Base-by-base conservation (phyloP, 176 grass and related monocot species). In the Avena sativa region DNA sequence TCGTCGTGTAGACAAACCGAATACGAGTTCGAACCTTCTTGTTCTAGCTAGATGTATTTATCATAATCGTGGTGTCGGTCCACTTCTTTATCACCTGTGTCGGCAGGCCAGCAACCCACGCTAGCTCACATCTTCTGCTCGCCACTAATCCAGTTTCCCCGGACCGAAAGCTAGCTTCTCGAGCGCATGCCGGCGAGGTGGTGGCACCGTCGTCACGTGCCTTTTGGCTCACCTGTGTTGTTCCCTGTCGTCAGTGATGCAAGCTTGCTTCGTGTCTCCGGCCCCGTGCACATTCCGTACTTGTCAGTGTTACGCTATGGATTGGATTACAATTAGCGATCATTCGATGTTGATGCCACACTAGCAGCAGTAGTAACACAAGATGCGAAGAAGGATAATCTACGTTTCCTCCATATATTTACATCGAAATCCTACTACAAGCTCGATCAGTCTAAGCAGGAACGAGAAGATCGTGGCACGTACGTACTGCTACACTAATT, bases 61-160 rank as follows among this genome's bases (percentile, higher is more conserved):
- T 55, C 62, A 21, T 84, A 63, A 59, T 19, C 12, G 14, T 0
- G 3, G 58, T 85, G 82, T 80, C 82, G 47, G 82, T 44, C 16
- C 67, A 47, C 74, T 73, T 89, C 47, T 78, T 58, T 58, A 65
- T 85, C 82, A 32, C 61, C 56, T 2, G 32, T 85, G 87, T 83
- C 80, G 73, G 73, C 36, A 38, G 36, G 36, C 36, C 52, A 50
- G 32, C 43, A 83, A 38, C n/a, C 8, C 11, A 21, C 82, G 30
- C 57, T 30, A 38, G 76, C n/a, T 25, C 57, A 85, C 82, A 85
- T 67, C 67, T 15, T 69, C 9, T 34, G 60, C 61, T 11, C 25
- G 47, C 56, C 57, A 38, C 40, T 34, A 30, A 38, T 46, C 77
- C 36, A 1, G 70, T 64, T 79, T 61, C 20, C 44, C 56, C 19